Base-by-base conservation (phyloP, 495 filamentous ascomycete species). In the Xeromyces bisporus region DNA sequence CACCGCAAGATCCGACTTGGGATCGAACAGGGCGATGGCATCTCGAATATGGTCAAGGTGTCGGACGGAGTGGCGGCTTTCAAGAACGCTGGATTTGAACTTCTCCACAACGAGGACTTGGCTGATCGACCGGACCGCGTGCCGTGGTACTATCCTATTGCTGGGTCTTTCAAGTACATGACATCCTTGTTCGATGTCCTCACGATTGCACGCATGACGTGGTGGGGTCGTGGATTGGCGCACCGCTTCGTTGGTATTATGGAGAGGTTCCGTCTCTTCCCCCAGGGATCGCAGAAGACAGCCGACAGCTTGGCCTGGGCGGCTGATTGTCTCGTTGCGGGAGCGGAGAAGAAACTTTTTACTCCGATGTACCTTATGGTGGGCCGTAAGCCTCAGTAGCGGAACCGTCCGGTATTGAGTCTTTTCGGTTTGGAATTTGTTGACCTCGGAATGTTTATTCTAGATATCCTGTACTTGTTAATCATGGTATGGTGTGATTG, bases 361-460 rank as follows among this genome's bases (percentile, higher is more conserved):
- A 97, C 89, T 0, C 89, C 89, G 23, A 97, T 97, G 89, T 96
- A 94, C 64, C 62, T 97, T 52, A 94, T 97, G 89, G 74, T 97
- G 34, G 89, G 71, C 23, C 72, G 84, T 58, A 97, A 97, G 65
- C 82, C 87, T 27, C 52, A 60, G 52, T 64, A 60, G 50, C n/a
- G n/a, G n/a, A n/a, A n/a, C n/a, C n/a, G n/a, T n/a, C n/a, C n/a
- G n/a, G n/a, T n/a, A n/a, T n/a, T n/a, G n/a, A n/a, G n/a, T n/a
- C n/a, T n/a, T n/a, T n/a, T n/a, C n/a, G n/a, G n/a, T n/a, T n/a
- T n/a, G n/a, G n/a, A n/a, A n/a, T n/a, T n/a, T n/a, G n/a, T n/a
- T n/a, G n/a, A n/a, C n/a, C n/a, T n/a, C n/a, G n/a, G n/a, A n/a
- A n/a, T n/a, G n/a, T n/a, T n/a, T n/a, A n/a, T n/a, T n/a, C n/a